phyloP scores from a whole-genome alignment of 2,329 filamentous ascomycete species.

The Scopulariopsis brevicaulis region DNA sequence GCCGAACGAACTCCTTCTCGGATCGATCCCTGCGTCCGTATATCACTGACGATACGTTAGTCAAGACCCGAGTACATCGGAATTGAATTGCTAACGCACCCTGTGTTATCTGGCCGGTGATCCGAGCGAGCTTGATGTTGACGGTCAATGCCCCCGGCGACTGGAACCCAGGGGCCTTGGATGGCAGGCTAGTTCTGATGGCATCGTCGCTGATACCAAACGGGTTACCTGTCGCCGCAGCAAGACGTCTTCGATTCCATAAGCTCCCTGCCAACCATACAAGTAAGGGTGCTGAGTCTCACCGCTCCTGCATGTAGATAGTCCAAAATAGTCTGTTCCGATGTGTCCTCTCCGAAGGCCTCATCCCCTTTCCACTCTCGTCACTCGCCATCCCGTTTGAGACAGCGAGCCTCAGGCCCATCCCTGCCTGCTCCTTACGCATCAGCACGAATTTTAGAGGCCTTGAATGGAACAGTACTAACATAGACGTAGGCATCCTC shows the following conservation, averaged over 20 bases:
- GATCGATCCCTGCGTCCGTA: slow-evolving; percentile 18
- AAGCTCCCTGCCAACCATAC: neutral
- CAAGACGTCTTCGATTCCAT: slow-evolving; percentile 3
- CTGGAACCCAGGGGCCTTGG: slow-evolving; percentile 15
- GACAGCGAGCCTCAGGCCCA: slow-evolving; percentile 14
- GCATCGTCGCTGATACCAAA: slow-evolving; percentile 6
- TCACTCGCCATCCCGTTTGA: slow-evolving; percentile 16
- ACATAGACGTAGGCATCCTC: slow-evolving; percentile 9
- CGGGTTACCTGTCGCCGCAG: slow-evolving; percentile 7
- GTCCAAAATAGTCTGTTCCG: slow-evolving; percentile 17
- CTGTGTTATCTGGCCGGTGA: slow-evolving; percentile 13
- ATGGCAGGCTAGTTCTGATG: slow-evolving; percentile 7
- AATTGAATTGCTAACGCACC: too few species aligned
- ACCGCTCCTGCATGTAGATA: slow-evolving; percentile 18
- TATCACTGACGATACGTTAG: slow-evolving; percentile 9
- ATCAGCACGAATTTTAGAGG: neutral
- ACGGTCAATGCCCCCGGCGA: slow-evolving; percentile 15
- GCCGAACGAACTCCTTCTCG: slow-evolving; percentile 17
- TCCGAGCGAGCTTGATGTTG: slow-evolving; percentile 15
- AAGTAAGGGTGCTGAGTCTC: neutral
- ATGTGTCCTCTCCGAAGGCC: slow-evolving; percentile 10
- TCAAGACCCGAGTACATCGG: too few species aligned
- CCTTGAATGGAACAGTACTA: neutral
- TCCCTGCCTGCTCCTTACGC: slow-evolving; percentile 11
- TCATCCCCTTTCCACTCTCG: slow-evolving; percentile 4